phyloP scores from a whole-genome alignment of 805 yeast species.

The Wickerhamiella lipophila region DNA sequence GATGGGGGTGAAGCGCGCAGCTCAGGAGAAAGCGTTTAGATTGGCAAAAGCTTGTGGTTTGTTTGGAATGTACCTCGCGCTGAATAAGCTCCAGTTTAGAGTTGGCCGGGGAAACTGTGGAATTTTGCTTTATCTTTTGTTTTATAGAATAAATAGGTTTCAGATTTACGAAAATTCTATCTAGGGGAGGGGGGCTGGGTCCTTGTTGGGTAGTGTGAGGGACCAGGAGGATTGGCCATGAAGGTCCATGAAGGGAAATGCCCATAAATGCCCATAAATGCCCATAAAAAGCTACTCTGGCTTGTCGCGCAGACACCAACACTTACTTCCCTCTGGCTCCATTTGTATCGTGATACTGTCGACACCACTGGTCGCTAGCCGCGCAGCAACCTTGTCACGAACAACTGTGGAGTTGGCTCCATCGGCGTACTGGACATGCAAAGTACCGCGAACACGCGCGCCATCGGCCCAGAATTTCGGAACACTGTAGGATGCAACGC shows the following conservation, averaged over 20 bases:
- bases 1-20: background rate
- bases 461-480: conserved; percentile 84
- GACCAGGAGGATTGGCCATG: too few relatives aligned
- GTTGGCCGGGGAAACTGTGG: background rate
- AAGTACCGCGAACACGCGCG: conserved; percentile 49
- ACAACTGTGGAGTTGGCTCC: conserved; percentile 55
- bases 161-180: background rate
- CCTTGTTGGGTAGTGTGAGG: too few relatives aligned
- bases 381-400: conserved; percentile 45
- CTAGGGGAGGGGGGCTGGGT: background rate
- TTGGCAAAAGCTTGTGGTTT: conserved; percentile 3
- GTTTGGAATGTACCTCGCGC: conserved; percentile 8
- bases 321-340: conserved; percentile 47
- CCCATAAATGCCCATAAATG: too few relatives aligned
- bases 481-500: conserved; percentile 71
- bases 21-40: background rate
- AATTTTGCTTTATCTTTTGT: background rate
- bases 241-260: too few relatives aligned
- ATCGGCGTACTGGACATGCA: conserved; percentile 60
- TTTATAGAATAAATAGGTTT: conserved; percentile 3
- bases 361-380: conserved; percentile 39
- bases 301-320: conserved; percentile 47
- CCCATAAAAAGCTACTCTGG: background rate
- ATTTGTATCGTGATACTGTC: conserved; percentile 52
- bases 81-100: background rate